A percentile compares a stretch with the other conserved stretches of the same genome.
phyloP scores from a whole-genome alignment of 164 flowering plant genomes.

The Magnolia sinica region DNA sequence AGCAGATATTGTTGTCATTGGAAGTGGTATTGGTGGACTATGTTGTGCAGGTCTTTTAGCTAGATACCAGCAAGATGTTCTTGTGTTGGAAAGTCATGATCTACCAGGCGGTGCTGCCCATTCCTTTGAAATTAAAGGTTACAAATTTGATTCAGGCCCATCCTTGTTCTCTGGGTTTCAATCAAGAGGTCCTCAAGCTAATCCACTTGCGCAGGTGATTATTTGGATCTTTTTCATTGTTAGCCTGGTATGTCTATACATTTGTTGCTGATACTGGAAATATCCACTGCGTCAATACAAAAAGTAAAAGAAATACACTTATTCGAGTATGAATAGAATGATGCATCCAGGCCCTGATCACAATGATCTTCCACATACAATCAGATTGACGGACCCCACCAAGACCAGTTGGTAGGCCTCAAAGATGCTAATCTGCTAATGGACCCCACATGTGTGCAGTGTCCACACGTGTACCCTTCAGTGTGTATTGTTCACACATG shows the following conservation, averaged over 20 bases:
- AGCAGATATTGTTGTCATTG: slow-evolving; percentile 91
- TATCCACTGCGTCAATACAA: background rate
- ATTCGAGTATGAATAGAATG: background rate
- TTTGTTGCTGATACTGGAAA: background rate
- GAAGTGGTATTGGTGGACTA: slow-evolving; percentile 93
- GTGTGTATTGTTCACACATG: no score
- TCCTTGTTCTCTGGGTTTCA: slow-evolving; percentile 94
- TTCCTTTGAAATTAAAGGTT: slow-evolving; percentile 79
- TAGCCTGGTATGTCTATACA: background rate
- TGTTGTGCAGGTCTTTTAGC: slow-evolving; percentile 85
- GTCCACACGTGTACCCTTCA: no score
- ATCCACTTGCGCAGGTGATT: slow-evolving; percentile 87
- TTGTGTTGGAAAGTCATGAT: slow-evolving; percentile 91
- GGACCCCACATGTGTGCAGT: no score
- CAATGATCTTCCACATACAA: background rate
- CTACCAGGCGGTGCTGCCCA: slow-evolving; percentile 96
- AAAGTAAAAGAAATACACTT: background rate
- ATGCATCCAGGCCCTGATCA: background rate
- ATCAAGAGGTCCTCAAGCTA: slow-evolving; percentile 90
- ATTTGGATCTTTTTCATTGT: background rate
- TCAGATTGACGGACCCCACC: background rate
- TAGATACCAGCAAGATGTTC: slow-evolving; percentile 76
- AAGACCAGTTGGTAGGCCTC: background rate
- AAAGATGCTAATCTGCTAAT: background rate
- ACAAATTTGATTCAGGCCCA: slow-evolving; percentile 89